Evolutionary conservation across 495 filamentous ascomycete genomes (phyloP).

Genomic region (Thozetella sp.): DNA sequence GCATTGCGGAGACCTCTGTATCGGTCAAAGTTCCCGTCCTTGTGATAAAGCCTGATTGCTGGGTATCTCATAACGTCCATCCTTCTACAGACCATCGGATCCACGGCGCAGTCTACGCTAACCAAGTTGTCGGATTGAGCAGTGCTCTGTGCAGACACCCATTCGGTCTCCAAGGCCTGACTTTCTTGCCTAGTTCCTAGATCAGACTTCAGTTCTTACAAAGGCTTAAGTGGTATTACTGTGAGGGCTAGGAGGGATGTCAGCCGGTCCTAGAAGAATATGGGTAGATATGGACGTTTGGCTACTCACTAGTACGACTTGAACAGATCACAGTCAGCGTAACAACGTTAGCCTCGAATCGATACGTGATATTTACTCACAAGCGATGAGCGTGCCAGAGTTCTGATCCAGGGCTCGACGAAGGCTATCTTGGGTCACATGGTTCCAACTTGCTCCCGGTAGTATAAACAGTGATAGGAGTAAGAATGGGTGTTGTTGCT

Average conservation of each 20-base stretch:
- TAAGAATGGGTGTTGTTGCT: not conserved
- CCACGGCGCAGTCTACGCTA: constrained; percentile 38
- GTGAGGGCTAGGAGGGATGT: not conserved
- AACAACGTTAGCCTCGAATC: not conserved
- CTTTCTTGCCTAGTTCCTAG: constrained; percentile 20
- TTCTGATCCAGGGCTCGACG: not conserved
- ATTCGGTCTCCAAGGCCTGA: constrained; percentile 33
- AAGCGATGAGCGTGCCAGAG: constrained; percentile 3
- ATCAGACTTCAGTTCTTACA: not conserved
- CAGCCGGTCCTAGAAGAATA: not conserved
- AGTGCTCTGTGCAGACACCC: constrained; percentile 22
- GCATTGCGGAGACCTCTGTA: constrained; percentile 37
- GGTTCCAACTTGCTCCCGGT: constrained; percentile 1
- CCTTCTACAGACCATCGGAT: constrained; percentile 29
- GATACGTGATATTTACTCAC: constrained; percentile 1
- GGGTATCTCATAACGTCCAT: constrained; percentile 41
- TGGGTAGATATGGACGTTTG: not conserved
- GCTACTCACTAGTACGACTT: constrained; percentile 9
- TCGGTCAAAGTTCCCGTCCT: constrained; percentile 24
- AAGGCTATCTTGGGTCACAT: not conserved
- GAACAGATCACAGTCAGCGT: not conserved
- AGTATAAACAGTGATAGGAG: not conserved
- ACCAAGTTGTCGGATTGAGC: constrained; percentile 23
- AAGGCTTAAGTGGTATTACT: not conserved
- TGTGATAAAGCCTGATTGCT: constrained; percentile 38